Evolutionary conservation across 2,329 filamentous ascomycete species (phyloP).

Genomic region (Aspergillus versicolor): DNA sequence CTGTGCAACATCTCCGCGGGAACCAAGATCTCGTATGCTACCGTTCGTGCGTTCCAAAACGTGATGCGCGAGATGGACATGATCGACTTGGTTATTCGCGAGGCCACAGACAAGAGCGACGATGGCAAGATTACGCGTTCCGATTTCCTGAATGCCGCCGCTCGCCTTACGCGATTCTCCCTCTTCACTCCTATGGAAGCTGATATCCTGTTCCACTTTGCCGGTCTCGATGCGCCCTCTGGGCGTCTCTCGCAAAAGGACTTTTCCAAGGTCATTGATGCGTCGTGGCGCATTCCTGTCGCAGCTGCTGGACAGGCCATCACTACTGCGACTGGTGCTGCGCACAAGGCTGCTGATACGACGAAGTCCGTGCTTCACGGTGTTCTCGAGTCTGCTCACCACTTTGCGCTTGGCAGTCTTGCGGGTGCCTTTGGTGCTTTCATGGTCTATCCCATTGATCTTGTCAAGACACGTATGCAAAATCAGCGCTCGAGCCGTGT

Average conservation of each 20-base stretch:
- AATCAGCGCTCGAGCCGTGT: constrained; percentile 85
- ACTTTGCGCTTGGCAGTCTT: constrained; percentile 84
- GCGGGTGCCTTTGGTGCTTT: constrained; percentile 97
- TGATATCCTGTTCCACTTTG: constrained; percentile 98
- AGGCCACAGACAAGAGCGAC: constrained; percentile 75
- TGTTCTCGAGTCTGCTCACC: constrained; percentile 76
- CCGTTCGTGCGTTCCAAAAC: constrained; percentile 96
- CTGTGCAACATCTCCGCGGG: constrained; percentile 91
- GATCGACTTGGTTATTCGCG: constrained; percentile 87
- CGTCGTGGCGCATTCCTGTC: constrained; percentile 76
- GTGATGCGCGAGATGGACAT: constrained; percentile 97
- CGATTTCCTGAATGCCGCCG: constrained; percentile 93
- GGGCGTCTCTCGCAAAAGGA: constrained; percentile 78
- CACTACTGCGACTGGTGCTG: constrained; percentile 42
- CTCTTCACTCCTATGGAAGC: constrained; percentile 98
- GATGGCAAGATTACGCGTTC: constrained; percentile 93
- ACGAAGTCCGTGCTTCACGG: constrained; percentile 61
- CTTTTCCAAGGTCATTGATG: constrained; percentile 92
- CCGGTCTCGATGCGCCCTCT: constrained; percentile 84
- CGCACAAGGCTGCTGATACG: constrained; percentile 55
- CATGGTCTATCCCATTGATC: constrained; percentile 98
- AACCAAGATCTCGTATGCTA: constrained; percentile 95
- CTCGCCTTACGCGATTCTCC: constrained; percentile 87
- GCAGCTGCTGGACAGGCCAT: constrained; percentile 51
- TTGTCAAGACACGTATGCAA: constrained; percentile 98